Base-by-base conservation (phyloP, 2,329 filamentous ascomycete genomes). In the Thermochaetoides dissita region DNA sequence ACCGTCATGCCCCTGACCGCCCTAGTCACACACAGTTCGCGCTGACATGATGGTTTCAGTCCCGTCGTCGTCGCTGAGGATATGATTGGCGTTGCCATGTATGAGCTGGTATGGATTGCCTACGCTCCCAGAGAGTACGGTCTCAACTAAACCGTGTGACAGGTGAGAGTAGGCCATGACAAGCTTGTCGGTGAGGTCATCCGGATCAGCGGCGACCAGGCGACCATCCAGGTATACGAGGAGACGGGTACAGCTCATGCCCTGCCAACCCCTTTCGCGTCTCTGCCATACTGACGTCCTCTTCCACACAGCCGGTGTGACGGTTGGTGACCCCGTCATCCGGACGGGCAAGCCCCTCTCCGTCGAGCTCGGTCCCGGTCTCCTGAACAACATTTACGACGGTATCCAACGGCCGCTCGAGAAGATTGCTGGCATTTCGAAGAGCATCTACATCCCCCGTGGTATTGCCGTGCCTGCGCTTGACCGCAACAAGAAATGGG, bases 71-170 rank as follows among this genome's bases (percentile, higher is more conserved):
- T 98, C 55, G 91, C 89, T 61, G 89, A 96, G 71, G 81, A 95
- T 66, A 94, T 98, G 88, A 86, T 89, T 60, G 91, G 91, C 64
- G 91, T 91, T 74, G 88, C 91, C 64, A 98, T 98, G 91, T 95
- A 96, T 78, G 91, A 98, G 70, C 74, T 98, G 70, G 87, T 87
- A 72, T 55, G 78, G 63, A 30, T 38, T 36, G 29, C 12, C 10
- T 32, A 10, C 31, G 10, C 32, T 35, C 9, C 10, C 5, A 34
- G 6, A 34, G 34, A 44, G 38, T 11, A 11, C n/a, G 28, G 11
- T 30, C 17, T 29, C 40, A n/a, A 43, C 51, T 52, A 45, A 51
- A 29, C 10, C 24, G 31, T 10, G 40, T 35, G 42, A 44, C 57
- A 89, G 84, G 88, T 93, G 63, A 83, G 76, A 69, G 89, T 98